Base-by-base conservation (phyloP, 75 land plant genomes). In the Chamaecyparis obtusa region DNA sequence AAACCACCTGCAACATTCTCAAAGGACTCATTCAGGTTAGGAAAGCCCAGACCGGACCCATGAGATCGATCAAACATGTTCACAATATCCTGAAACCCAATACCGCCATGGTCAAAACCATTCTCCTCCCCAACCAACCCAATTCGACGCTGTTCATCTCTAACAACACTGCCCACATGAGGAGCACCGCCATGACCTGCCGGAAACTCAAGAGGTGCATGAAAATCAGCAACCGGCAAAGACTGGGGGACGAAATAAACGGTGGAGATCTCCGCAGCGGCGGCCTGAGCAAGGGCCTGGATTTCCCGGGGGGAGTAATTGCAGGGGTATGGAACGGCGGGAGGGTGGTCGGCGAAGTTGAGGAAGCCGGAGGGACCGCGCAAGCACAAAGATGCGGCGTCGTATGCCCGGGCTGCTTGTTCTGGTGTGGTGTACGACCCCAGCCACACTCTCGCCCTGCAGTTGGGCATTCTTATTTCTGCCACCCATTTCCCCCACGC, bases 401-500 rank as follows among this genome's bases (percentile, higher is more conserved):
- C 90, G 46, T 89, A 87, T 3, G 90, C 90, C 55, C 90, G 35
- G 32, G 90, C 90, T 0, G 90, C 90, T 51, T 88, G 74, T 57
- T 89, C 90, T 1, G 90, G 78, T 1, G 90, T 89, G 37, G 86
- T 71, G 24, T 88, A 89, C 1, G 90, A 89, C 16, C 90, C 90
- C 9, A 89, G 33, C 90, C 90, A 89, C 10, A 89, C 89, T 57
- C 90, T 76, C 9, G 84, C 35, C 48, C 89, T 74, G 77, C 84
- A 83, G 24, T 84, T 89, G 49, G 90, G 90, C 54, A 55, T 86
- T 35, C 90, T 90, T 13, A 89, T 89, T 21, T 89, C 90, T 1
- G 90, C 55, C 0, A 89, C 90, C 90, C 90, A 89, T 51, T 83
- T 88, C 0, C 90, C 90, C 90, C 90, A 89, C 0, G 88, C 48